phyloP scores from a whole-genome alignment of 2,329 filamentous ascomycete genomes.

The Fusarium protoensiforme region DNA sequence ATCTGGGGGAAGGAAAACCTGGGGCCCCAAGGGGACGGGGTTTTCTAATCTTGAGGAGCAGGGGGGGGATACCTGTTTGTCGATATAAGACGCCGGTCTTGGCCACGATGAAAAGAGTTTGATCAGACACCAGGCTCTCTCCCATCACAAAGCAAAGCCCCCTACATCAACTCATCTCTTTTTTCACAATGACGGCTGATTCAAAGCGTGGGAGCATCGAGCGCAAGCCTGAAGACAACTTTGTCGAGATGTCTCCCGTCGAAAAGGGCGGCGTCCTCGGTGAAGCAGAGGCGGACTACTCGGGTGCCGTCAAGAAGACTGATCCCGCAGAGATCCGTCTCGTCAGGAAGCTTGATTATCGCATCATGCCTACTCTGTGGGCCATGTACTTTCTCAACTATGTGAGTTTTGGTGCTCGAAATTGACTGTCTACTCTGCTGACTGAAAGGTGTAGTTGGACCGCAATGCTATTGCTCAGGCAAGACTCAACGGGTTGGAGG shows the following conservation, averaged over 20 bases:
- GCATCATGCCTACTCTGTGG: slow-evolving; percentile 51
- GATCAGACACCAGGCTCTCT: background rate
- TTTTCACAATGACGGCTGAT: slow-evolving; percentile 24
- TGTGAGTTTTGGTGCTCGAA: slow-evolving; percentile 18
- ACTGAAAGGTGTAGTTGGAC: slow-evolving; percentile 50
- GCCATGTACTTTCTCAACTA: slow-evolving; percentile 56
- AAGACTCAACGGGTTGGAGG: slow-evolving; percentile 62
- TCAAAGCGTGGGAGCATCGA: slow-evolving; percentile 37
- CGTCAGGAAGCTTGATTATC: slow-evolving; percentile 50
- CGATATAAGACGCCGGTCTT: slow-evolving; percentile 13
- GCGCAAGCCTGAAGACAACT: slow-evolving; percentile 37
- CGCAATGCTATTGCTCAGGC: slow-evolving; percentile 68
- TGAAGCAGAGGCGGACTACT: slow-evolving; percentile 45
- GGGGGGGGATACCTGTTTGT: no score
- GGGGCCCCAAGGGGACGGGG: slow-evolving; percentile 24
- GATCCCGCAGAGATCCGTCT: slow-evolving; percentile 49
- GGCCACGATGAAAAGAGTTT: background rate
- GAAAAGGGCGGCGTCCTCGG: slow-evolving; percentile 39
- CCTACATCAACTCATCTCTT: background rate
- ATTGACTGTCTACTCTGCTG: background rate
- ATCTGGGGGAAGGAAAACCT: slow-evolving; percentile 28
- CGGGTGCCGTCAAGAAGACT: slow-evolving; percentile 48
- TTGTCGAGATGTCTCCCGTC: slow-evolving; percentile 34
- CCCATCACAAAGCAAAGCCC: background rate
- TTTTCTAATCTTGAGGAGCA: background rate